These are phyloP conservation scores for Starmerella potacharoeniae DNA, from an alignment of 805 yeast species.

Conservation along the genomic window DNA sequence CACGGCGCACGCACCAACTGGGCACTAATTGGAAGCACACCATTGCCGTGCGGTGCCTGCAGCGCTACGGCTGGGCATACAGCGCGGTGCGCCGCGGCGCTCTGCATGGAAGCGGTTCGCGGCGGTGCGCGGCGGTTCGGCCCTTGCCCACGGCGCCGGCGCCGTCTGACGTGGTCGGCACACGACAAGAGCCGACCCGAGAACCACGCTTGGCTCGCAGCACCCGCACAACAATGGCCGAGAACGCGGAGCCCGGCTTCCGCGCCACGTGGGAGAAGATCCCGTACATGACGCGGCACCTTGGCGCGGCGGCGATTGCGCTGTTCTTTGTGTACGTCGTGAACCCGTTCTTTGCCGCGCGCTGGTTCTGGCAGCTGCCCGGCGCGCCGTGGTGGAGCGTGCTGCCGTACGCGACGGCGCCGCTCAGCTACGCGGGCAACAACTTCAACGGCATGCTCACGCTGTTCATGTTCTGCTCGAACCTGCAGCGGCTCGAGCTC, in stretches of 20 bases:
- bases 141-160: not conserved
- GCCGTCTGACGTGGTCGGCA: not conserved
- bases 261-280: constrained; percentile 15
- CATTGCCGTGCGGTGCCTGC: no score
- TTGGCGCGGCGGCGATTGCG: constrained; percentile 1
- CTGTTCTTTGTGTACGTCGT: constrained; percentile 2
- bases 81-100: no score
- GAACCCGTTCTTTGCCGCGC: constrained; percentile 9
- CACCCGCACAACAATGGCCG: not conserved
- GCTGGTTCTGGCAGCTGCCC: constrained; percentile 15
- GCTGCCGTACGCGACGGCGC: constrained; percentile 16
- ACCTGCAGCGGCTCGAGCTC: constrained; percentile 10
- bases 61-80: no score
- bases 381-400: constrained; percentile 12
- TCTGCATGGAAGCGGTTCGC: not conserved
- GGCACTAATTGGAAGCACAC: no score
- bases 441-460: constrained; percentile 8
- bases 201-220: not conserved
- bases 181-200: not conserved
- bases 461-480: constrained; percentile 7
- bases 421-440: constrained; percentile 8
- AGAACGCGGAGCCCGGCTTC: constrained; percentile 8
- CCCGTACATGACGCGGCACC: constrained; percentile 18
- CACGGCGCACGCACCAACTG: no score
- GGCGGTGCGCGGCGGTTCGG: not conserved